These are phyloP conservation scores for Arthrinium puccinioides DNA, from an alignment of 2,329 filamentous ascomycete species.

Conservation along the genomic window DNA sequence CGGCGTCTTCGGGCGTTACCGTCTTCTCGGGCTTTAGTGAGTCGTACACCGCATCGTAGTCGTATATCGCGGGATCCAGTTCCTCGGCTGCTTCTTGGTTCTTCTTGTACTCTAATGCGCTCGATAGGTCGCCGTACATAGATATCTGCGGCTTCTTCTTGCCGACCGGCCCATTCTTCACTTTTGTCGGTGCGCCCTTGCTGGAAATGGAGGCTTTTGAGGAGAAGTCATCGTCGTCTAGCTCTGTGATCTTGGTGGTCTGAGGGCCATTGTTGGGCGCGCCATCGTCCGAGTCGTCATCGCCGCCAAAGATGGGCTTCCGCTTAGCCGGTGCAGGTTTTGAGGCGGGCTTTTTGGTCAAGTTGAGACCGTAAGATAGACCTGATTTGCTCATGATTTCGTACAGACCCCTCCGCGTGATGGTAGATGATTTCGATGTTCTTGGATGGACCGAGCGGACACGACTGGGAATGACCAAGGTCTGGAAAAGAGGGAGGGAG, in stretches of 20 bases:
- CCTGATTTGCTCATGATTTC: constrained; percentile 21
- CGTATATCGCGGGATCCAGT: constrained; percentile 69
- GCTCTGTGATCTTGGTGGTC: constrained; percentile 52
- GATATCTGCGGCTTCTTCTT: constrained; percentile 32
- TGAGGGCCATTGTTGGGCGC: constrained; percentile 25
- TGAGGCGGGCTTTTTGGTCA: constrained; percentile 48
- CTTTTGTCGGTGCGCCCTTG: constrained; percentile 22
- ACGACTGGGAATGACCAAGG: too few species aligned
- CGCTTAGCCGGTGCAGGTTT: constrained; percentile 43
- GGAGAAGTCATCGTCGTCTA: constrained; percentile 40
- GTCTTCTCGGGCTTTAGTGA: constrained; percentile 61
- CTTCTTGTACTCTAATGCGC: constrained; percentile 53
- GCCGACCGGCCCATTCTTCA: constrained; percentile 34
- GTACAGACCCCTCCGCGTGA: too few species aligned
- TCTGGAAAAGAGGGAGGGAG: too few species aligned
- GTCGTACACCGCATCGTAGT: constrained; percentile 80
- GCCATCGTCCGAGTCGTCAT: constrained; percentile 41
- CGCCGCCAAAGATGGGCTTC: constrained; percentile 33
- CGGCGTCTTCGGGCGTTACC: constrained; percentile 39
- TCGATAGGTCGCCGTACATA: constrained; percentile 60
- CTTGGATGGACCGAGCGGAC: neutral
- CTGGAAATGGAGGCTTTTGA: constrained; percentile 15
- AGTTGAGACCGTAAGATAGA: constrained; percentile 51
- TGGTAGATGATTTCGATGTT: neutral
- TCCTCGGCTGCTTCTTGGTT: constrained; percentile 58